These are phyloP conservation scores for Phytophthora sp. DNA, from an alignment of 352 stramenopile genomes.

Conservation along the genomic window DNA sequence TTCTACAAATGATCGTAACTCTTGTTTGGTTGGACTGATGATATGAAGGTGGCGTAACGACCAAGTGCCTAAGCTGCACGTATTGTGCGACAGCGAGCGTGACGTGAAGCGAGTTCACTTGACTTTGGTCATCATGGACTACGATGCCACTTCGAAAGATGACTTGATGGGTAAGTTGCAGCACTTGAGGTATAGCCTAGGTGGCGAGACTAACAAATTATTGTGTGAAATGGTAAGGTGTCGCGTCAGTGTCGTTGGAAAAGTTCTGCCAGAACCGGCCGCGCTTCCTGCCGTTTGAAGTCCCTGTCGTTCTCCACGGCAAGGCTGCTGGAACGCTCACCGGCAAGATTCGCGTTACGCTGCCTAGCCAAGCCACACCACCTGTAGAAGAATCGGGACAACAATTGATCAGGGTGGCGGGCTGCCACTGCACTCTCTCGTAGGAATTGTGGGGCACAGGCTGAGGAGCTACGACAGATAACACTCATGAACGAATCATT, in stretches of 20 bases:
- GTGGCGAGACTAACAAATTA: neutral
- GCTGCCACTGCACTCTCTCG: conserved; percentile 62
- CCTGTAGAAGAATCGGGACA: conserved; percentile 20
- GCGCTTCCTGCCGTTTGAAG: conserved; percentile 65
- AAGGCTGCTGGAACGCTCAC: conserved; percentile 57
- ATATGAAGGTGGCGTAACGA: conserved; percentile 58
- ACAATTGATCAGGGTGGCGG: conserved; percentile 42
- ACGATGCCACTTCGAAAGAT: conserved; percentile 76
- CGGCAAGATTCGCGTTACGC: conserved; percentile 62
- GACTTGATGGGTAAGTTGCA: conserved; percentile 67
- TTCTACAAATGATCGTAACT: neutral
- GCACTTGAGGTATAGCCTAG: neutral
- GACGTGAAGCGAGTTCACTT: conserved; percentile 73
- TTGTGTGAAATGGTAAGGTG: conserved; percentile 31
- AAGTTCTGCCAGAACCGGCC: conserved; percentile 50
- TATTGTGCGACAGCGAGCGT: conserved; percentile 54
- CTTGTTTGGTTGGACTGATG: neutral
- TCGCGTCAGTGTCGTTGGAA: conserved; percentile 63
- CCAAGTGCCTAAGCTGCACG: conserved; percentile 68
- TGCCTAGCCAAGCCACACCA: conserved; percentile 53
- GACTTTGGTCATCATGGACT: conserved; percentile 82
- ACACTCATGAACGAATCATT: conserved; percentile 19
- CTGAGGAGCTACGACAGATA: neutral
- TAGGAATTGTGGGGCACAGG: conserved; percentile 25
- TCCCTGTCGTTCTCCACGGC: conserved; percentile 51